Evolutionary conservation across 2,329 filamentous ascomycete species (phyloP).

Genomic region (Hypomyces rosellus): DNA sequence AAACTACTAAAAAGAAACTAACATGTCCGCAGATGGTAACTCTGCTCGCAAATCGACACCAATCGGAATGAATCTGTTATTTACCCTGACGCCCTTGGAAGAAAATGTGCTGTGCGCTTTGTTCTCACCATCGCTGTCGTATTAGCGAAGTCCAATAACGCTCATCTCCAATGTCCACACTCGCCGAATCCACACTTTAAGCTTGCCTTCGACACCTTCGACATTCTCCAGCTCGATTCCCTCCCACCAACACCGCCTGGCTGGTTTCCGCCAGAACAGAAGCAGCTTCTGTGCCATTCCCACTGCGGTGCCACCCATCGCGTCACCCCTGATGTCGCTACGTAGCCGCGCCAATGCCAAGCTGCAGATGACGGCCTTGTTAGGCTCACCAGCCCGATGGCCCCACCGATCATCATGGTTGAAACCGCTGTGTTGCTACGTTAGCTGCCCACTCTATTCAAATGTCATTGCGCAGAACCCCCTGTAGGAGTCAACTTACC

Average conservation of each 20-base stretch:
- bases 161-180: conserved; percentile 99
- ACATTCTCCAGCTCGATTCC: conserved; percentile 86
- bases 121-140: conserved; percentile 14
- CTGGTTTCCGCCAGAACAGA: conserved; percentile 96
- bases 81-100: conserved; percentile 12
- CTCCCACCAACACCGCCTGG: conserved; percentile 97
- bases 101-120: conserved; percentile 1
- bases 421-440: conserved; percentile 62
- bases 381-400: conserved; percentile 92
- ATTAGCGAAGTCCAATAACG: conserved; percentile 72
- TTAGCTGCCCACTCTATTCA: neutral
- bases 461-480: neutral
- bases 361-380: conserved; percentile 97
- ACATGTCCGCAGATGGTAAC: conserved; percentile 5
- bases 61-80: conserved; percentile 9
- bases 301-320: conserved; percentile 69
- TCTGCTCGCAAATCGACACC: conserved; percentile 10
- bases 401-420: conserved; percentile 95
- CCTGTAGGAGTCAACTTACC: conserved; percentile 54
- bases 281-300: conserved; percentile 98
- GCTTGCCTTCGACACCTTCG: conserved; percentile 80
- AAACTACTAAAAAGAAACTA: conserved; percentile 4
- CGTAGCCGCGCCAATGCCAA: conserved; percentile 86
- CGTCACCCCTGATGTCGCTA: conserved; percentile 81
- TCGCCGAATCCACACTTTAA: conserved; percentile 97